phyloP scores from a whole-genome alignment of 805 yeast species.

The Kuraishia molischiana region DNA sequence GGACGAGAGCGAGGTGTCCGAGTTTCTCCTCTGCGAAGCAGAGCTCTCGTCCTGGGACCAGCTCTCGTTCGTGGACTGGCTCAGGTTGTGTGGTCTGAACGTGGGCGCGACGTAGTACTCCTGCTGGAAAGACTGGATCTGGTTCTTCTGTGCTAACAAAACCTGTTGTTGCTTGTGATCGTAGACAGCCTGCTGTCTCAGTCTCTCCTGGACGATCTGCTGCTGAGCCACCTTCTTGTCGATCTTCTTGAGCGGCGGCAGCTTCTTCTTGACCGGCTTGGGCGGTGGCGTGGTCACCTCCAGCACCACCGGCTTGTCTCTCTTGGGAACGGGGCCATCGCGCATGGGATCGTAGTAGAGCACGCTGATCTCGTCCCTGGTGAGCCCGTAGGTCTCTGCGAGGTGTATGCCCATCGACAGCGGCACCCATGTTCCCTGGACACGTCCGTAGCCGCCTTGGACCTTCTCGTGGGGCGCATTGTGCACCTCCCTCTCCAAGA shows the following conservation, averaged over 20 bases:
- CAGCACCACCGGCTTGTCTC: conserved; percentile 19
- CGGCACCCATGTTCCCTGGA: conserved; percentile 86
- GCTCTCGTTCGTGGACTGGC: conserved; percentile 7
- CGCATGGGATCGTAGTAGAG: conserved; percentile 43
- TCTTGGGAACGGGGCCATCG: conserved; percentile 31
- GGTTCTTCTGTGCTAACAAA: too few species aligned
- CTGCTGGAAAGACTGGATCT: conserved; percentile 1
- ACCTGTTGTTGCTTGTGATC: conserved; percentile 13
- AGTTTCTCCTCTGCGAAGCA: conserved; percentile 23
- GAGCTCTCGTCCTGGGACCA: conserved; percentile 23
- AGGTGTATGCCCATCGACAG: conserved; percentile 51
- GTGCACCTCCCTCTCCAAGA: conserved; percentile 68
- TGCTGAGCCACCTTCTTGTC: conserved; percentile 13
- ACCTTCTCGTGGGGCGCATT: conserved; percentile 59
- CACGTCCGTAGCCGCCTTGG: conserved; percentile 80
- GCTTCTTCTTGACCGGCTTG: background rate
- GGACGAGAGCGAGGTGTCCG: conserved; percentile 31
- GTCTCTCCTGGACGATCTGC: conserved; percentile 3
- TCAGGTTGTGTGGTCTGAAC: conserved; percentile 12
- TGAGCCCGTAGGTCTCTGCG: conserved; percentile 40
- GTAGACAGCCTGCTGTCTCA: conserved; percentile 3
- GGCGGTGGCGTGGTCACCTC: background rate
- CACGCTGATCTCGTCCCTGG: conserved; percentile 41
- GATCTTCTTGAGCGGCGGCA: background rate
- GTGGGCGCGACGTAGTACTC: conserved; percentile 5